Percentiles rank a stretch among this genome's conserved stretches.
These are phyloP conservation scores for Rhizodiscina lignyota DNA, from an alignment of 495 filamentous ascomycete genomes.

Conservation along the genomic window DNA sequence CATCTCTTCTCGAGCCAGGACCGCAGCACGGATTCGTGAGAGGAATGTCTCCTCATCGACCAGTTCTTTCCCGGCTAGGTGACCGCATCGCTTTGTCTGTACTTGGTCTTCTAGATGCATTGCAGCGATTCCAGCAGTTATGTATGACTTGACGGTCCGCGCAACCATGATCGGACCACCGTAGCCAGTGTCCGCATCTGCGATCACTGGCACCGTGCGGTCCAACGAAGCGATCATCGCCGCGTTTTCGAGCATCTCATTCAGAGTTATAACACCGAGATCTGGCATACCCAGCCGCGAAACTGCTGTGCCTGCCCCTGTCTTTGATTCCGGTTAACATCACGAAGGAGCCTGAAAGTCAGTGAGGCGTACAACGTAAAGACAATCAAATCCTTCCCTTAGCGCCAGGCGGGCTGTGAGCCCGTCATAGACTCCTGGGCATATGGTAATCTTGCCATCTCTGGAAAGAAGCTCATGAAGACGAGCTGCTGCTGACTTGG, in stretches of 20 bases:
- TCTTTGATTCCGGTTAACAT: too few species aligned
- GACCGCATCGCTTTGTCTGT: slow-evolving; percentile 35
- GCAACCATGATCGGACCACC: slow-evolving; percentile 37
- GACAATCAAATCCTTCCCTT: slow-evolving; percentile 37
- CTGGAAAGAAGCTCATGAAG: slow-evolving; percentile 16
- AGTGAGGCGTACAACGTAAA: slow-evolving; percentile 49
- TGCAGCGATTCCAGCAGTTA: slow-evolving; percentile 49
- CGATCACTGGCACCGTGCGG: slow-evolving; percentile 41
- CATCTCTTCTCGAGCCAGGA: slow-evolving; percentile 27
- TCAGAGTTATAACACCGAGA: slow-evolving; percentile 43
- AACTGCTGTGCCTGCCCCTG: slow-evolving; percentile 51
- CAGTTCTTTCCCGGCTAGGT: slow-evolving; percentile 36
- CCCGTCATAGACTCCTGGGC: slow-evolving; percentile 55
- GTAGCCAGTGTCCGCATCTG: slow-evolving; percentile 43
- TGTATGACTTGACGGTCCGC: slow-evolving; percentile 45
- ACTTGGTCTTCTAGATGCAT: slow-evolving; percentile 62
- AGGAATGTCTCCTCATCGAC: slow-evolving; percentile 35
- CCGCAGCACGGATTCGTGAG: slow-evolving; percentile 30
- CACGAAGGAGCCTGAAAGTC: too few species aligned
- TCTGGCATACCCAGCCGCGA: slow-evolving; percentile 49
- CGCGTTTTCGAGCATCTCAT: slow-evolving; percentile 50
- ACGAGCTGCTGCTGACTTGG: slow-evolving; percentile 7
- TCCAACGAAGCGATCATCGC: slow-evolving; percentile 49
- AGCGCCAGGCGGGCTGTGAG: slow-evolving; percentile 49
- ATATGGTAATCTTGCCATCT: slow-evolving; percentile 22